Evolutionary conservation across 1,284 basidiomycete genomes (phyloP), one percentile per base, ranked within the genome.

Genomic region (Naganishia albida): DNA sequence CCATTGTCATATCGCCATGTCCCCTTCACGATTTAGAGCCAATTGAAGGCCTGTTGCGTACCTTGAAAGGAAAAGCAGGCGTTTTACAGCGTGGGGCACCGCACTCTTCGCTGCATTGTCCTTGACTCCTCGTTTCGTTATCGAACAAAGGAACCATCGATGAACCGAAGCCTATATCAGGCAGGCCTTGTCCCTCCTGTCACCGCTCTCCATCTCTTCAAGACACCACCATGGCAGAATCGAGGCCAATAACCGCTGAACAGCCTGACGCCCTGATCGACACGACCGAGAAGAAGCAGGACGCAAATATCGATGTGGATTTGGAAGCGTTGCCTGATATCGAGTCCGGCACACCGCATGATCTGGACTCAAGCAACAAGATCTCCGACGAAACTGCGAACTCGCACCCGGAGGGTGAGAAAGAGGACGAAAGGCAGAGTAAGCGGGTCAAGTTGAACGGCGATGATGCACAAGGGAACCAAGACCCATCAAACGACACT

Each of bases 301-400:
- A 59, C 16, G 46, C 20, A 49, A 26, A 23, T 13, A 18, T 12
- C 34, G 13, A 40, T n/a, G 23, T n/a, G 25, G 26, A 25, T 49
- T 20, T 50, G 10, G 57, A 60, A 60, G 57, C 57, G 25, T 42
- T 60, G 30, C 57, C 46, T 13, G 57, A 60, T 28, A 60, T 60
- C 46, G 57, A 60, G 39, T 48, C 57, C 20, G 30, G 8, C 34
- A 34, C 34, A 16, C 7, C 57, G 20, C 57, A 60, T 49, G n/a
- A 26, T 18, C 23, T 60, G 2, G 28, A 18, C 10, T 25, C 25
- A 13, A 16, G 20, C 8, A 49, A 26, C 13, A 23, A 13, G 1
- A 39, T 30, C 13, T 15, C 20, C 23, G 43, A 50, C 8, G 16
- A 28, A 23, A 15, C 28, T 16, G 56, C 38, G 3, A 28, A n/a